Evolutionary conservation across 1,139 yeast species (phyloP).

Genomic region (Groenewaldozyma sp.): DNA sequence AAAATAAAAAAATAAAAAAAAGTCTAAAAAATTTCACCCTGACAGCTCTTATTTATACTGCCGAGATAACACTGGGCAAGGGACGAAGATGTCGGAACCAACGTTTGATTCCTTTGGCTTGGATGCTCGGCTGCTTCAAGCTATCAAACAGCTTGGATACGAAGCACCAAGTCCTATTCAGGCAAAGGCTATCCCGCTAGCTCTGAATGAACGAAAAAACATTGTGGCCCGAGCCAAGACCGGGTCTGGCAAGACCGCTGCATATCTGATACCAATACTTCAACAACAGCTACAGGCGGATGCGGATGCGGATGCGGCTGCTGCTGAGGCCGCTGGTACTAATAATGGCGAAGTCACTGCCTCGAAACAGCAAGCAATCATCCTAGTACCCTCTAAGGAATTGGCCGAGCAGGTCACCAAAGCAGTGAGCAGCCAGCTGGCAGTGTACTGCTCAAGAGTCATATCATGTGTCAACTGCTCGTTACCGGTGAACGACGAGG

Average conservation of each 20-base stretch:
- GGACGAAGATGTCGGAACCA: constrained; percentile 2
- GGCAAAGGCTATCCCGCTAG: constrained; percentile 84
- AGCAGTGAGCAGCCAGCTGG: constrained; percentile 52
- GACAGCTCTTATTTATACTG: too few relatives aligned
- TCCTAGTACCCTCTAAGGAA: constrained; percentile 81
- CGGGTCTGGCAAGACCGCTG: constrained; percentile 87
- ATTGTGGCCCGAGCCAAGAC: constrained; percentile 83
- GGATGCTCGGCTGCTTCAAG: constrained; percentile 78
- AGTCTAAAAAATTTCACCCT: background rate
- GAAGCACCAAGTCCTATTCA: constrained; percentile 84
- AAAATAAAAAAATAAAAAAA: background rate
- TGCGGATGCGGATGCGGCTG: constrained; percentile 11
- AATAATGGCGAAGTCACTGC: constrained; percentile 8
- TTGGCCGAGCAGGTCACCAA: constrained; percentile 73
- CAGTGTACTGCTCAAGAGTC: constrained; percentile 60
- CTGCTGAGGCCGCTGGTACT: constrained; percentile 9
- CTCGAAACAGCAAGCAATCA: constrained; percentile 33
- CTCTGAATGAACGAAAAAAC: constrained; percentile 77
- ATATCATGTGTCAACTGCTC: constrained; percentile 67
- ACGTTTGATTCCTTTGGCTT: constrained; percentile 32
- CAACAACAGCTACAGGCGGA: constrained; percentile 45
- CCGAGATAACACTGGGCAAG: background rate
- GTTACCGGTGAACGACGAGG: constrained; percentile 61
- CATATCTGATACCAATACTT: constrained; percentile 70
- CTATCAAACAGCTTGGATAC: constrained; percentile 64